Percentiles rank a stretch among this genome's conserved stretches.
phyloP scores from a whole-genome alignment of 2,329 filamentous ascomycete genomes.

The Arthrobotrys musiformis region DNA sequence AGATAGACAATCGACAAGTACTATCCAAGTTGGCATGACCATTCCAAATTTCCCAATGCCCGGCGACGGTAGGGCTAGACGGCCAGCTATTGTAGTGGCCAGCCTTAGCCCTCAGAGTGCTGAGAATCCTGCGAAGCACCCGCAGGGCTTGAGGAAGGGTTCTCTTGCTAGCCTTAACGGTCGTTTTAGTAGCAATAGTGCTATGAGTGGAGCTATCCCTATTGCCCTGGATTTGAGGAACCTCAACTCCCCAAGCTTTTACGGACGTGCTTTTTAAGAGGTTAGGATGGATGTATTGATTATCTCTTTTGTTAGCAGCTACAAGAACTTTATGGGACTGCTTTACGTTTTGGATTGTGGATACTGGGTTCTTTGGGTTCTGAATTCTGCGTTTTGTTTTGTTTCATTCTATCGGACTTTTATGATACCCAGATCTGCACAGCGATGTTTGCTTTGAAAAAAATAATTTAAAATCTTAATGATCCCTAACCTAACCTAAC shows the following conservation, averaged over 20 bases:
- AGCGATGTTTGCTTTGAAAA: background rate
- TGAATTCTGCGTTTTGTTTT: background rate
- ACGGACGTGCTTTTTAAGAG: conserved; percentile 45
- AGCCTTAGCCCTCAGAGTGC: conserved; percentile 16
- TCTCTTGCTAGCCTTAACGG: conserved; percentile 2
- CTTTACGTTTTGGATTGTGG: background rate
- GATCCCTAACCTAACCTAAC: background rate
- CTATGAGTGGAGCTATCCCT: conserved; percentile 46
- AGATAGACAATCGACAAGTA: conserved; percentile 23
- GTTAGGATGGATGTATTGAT: background rate
- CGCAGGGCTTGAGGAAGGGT: conserved; percentile 5
- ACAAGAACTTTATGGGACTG: background rate
- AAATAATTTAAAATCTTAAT: conserved; percentile 33
- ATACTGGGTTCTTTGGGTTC: background rate
- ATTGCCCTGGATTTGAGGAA: conserved; percentile 48
- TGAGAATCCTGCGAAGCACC: background rate
- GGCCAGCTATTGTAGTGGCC: background rate
- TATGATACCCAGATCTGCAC: conserved; percentile 38
- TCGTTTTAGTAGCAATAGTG: conserved; percentile 24
- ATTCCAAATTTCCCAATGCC: conserved; percentile 54
- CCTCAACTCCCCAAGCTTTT: conserved; percentile 43
- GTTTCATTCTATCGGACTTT: background rate
- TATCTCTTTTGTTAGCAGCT: background rate
- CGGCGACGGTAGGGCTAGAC: conserved; percentile 4
- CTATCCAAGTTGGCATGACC: conserved; percentile 33